Conservation (phyloP, 2,329 filamentous ascomycete genomes). For the Neonectria coccinea region DNA sequence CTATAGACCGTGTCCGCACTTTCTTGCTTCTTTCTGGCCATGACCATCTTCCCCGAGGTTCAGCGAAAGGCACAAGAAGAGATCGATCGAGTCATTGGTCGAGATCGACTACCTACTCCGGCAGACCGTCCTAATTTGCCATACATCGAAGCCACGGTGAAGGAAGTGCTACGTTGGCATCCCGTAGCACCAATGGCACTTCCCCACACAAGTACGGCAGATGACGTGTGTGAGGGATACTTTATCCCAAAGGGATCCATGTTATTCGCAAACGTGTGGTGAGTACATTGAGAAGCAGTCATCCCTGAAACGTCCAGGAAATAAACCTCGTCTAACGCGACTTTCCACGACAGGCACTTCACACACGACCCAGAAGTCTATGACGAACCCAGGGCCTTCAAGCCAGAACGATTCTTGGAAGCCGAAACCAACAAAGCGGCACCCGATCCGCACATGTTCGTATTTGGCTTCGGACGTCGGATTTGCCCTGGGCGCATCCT, state of each 20-base stretch:
- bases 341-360: slow-evolving; percentile 28
- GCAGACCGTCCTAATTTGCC: slow-evolving; percentile 42
- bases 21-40: slow-evolving; percentile 35
- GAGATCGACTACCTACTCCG: slow-evolving; percentile 39
- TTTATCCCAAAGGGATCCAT: slow-evolving; percentile 40
- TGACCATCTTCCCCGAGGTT: slow-evolving; percentile 28
- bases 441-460: slow-evolving; percentile 44
- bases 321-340: neutral
- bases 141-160: slow-evolving; percentile 46
- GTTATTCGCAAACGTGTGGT: slow-evolving; percentile 39
- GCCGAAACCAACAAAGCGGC: slow-evolving; percentile 33
- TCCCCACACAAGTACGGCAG: slow-evolving; percentile 51
- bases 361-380: slow-evolving; percentile 35
- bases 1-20: slow-evolving; percentile 34
- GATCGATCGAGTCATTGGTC: slow-evolving; percentile 42
- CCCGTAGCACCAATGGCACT: slow-evolving; percentile 51
- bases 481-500: slow-evolving; percentile 49
- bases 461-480: slow-evolving; percentile 52
- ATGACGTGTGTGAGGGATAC: slow-evolving; percentile 39
- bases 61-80: slow-evolving; percentile 36
- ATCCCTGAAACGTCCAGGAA: too few relatives aligned
- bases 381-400: slow-evolving; percentile 28
- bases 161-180: slow-evolving; percentile 47
- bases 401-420: slow-evolving; percentile 34
- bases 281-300: neutral